Evolutionary conservation across 2,329 filamentous ascomycete genomes (phyloP).

Genomic region (Pseudocercospora cruenta): DNA sequence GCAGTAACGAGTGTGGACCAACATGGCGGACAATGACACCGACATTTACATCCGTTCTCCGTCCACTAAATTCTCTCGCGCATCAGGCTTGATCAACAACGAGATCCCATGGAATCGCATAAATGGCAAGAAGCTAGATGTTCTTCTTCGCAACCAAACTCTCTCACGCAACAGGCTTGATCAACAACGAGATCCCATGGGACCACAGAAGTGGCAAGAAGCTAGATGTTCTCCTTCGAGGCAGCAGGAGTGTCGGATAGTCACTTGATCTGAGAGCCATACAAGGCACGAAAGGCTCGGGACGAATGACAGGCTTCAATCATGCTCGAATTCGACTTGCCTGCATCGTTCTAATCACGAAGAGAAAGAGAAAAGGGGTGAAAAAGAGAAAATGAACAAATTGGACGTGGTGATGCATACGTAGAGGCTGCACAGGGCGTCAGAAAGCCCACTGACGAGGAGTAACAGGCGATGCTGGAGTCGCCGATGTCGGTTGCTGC

Average conservation of each 20-base stretch:
- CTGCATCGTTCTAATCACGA: too few species aligned
- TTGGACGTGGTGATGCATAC: too few species aligned
- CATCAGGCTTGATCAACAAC: slow-evolving; percentile 31
- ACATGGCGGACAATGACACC: slow-evolving; percentile 29
- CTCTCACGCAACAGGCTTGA: slow-evolving; percentile 39
- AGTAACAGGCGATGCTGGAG: too few species aligned
- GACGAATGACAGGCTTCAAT: not conserved
- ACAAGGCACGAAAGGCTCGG: slow-evolving; percentile 23
- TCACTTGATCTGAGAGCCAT: slow-evolving; percentile 25
- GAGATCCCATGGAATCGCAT: slow-evolving; percentile 42
- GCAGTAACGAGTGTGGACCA: slow-evolving; percentile 19
- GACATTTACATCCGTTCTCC: slow-evolving; percentile 29
- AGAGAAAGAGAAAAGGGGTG: too few species aligned
- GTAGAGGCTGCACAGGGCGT: too few species aligned
- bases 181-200: slow-evolving; percentile 36
- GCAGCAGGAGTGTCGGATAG: slow-evolving; percentile 13
- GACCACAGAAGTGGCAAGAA: slow-evolving; percentile 37
- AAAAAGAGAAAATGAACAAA: too few species aligned
- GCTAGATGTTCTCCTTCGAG: slow-evolving; percentile 36
- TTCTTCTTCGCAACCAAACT: slow-evolving; percentile 36
- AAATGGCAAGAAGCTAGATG: slow-evolving; percentile 35
- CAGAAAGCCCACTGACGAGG: too few species aligned
- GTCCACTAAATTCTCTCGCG: slow-evolving; percentile 39
- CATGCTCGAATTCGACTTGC: too few species aligned
- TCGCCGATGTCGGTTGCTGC: too few species aligned